Evolutionary conservation across 2,329 filamentous ascomycete genomes (phyloP).

Genomic region (Claviceps purpurea): DNA sequence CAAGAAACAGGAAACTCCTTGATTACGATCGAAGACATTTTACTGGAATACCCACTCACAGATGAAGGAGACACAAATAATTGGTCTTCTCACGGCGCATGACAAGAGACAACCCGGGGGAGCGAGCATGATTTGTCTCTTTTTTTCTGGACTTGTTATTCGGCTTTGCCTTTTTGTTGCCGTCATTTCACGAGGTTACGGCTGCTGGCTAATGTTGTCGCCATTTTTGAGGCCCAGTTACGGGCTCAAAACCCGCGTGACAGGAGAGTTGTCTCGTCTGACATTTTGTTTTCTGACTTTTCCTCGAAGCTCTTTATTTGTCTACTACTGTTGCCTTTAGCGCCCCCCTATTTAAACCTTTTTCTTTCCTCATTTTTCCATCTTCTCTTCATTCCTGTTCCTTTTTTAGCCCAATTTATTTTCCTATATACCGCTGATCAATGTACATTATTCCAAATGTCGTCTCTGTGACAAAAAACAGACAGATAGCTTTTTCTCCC

Average conservation of each 20-base stretch:
- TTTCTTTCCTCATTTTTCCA: conserved; percentile 3
- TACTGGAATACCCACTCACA: neutral
- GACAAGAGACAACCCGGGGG: neutral
- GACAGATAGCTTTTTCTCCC: neutral
- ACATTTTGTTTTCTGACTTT: conserved; percentile 1
- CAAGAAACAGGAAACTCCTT: neutral
- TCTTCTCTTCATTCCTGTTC: neutral
- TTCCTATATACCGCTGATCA: conserved; percentile 7
- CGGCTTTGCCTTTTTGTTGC: conserved; percentile 9
- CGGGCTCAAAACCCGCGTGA: neutral
- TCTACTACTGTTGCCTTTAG: neutral
- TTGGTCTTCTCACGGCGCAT: neutral
- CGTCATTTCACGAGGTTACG: conserved; percentile 19
- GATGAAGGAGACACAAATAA: neutral
- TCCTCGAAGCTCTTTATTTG: neutral
- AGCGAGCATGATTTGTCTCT: neutral
- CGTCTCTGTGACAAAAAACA: conserved; percentile 17
- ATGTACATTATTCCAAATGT: conserved; percentile 18
- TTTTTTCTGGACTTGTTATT: conserved; percentile 5
- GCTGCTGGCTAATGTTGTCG: conserved; percentile 22
- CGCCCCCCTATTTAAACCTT: too few relatives aligned
- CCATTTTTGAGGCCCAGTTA: conserved; percentile 5
- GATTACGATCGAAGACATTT: neutral
- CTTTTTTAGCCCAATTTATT: conserved; percentile 1
- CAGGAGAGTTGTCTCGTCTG: conserved; percentile 5